Evolutionary conservation across 768 basidiomycete species (phyloP).

Genomic region (Tylopilus subfusipes): DNA sequence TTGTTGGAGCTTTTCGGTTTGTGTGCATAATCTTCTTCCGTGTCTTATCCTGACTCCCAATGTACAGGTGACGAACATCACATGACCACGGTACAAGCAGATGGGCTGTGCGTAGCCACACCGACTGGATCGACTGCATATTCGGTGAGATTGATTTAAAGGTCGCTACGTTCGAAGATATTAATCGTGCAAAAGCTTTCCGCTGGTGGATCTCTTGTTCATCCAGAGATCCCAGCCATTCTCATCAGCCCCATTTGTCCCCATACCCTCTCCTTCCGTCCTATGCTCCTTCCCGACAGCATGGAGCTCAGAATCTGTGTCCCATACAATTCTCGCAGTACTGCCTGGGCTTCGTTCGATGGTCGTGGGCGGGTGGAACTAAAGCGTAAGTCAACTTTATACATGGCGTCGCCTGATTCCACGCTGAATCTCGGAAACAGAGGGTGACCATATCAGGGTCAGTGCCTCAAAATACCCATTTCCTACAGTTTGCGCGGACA

Average conservation of each 20-base stretch:
- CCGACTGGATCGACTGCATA: slow-evolving; percentile 99
- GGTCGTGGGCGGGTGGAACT: slow-evolving; percentile 95
- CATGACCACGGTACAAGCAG: slow-evolving; percentile 98
- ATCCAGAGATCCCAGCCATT: slow-evolving; percentile 95
- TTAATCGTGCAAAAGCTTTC: slow-evolving; percentile 55
- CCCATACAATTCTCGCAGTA: slow-evolving; percentile 97
- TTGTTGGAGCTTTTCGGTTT: slow-evolving; percentile 93
- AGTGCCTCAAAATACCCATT: slow-evolving; percentile 97
- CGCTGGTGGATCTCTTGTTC: slow-evolving; percentile 95
- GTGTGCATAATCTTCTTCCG: slow-evolving; percentile 25
- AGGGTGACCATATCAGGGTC: slow-evolving; percentile 99
- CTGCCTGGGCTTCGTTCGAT: slow-evolving; percentile 99
- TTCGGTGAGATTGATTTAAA: slow-evolving; percentile 54
- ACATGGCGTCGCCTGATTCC: not conserved
- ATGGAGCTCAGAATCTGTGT: slow-evolving; percentile 99
- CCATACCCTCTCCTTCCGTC: slow-evolving; percentile 96
- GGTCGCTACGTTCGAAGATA: not conserved
- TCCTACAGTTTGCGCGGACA: slow-evolving; percentile 97
- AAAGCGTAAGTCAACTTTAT: slow-evolving; percentile 61
- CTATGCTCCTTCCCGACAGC: slow-evolving; percentile 96
- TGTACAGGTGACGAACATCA: slow-evolving; percentile 94
- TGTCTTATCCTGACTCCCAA: slow-evolving; percentile 1
- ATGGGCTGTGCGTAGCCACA: slow-evolving; percentile 90
- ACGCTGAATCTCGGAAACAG: slow-evolving; percentile 40
- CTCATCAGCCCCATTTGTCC: slow-evolving; percentile 98